Evolutionary conservation across 75 land plant species (phyloP).

Genomic region (Cryptomeria japonica): DNA sequence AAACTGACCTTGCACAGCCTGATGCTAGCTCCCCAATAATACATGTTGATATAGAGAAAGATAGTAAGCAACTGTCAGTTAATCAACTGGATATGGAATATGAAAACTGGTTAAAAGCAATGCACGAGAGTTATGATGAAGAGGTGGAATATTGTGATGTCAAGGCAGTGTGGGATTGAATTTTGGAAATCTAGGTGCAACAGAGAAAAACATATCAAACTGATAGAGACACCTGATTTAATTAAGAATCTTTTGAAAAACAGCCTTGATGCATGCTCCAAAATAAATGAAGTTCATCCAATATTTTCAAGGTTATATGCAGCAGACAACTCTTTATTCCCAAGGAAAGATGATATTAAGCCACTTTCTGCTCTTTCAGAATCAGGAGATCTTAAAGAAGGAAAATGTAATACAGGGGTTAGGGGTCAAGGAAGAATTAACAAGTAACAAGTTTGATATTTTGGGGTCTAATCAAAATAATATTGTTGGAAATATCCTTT

Average conservation of each 20-base stretch:
- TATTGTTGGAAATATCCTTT: constrained; percentile 8
- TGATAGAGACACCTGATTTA: constrained; percentile 59
- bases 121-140: constrained; percentile 58
- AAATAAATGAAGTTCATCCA: constrained; percentile 40
- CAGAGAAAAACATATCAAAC: constrained; percentile 39
- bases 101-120: constrained; percentile 49
- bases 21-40: no score
- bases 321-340: constrained; percentile 92
- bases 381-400: constrained; percentile 4
- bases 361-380: constrained; percentile 52
- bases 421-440: neutral
- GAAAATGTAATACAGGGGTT: neutral
- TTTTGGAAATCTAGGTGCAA: constrained; percentile 85
- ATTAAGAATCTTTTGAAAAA: constrained; percentile 49
- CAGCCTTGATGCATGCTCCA: constrained; percentile 6
- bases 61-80: constrained; percentile 22
- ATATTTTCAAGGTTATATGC: constrained; percentile 85
- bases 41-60: constrained; percentile 32
- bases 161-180: constrained; percentile 70
- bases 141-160: constrained; percentile 36
- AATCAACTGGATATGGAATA: constrained; percentile 48
- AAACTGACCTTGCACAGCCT: no score
- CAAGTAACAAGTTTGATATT: neutral
- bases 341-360: constrained; percentile 73
- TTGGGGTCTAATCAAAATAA: constrained; percentile 4